Percentiles rank a stretch among this genome's conserved stretches.
Evolutionary conservation across 2,329 filamentous ascomycete species (phyloP).

Genomic region (Botryosphaeria dothidea): DNA sequence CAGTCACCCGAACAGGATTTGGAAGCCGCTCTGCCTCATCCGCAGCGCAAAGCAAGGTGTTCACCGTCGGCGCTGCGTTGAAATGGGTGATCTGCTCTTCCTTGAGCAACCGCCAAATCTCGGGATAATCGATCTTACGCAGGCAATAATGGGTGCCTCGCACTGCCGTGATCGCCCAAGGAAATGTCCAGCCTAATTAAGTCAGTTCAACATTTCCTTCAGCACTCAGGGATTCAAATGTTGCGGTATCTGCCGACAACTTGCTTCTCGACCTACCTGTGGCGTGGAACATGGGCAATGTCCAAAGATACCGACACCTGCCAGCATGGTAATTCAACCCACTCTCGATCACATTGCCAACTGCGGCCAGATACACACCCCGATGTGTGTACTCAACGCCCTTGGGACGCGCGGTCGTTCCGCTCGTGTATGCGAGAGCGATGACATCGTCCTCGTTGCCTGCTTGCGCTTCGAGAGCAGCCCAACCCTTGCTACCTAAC

Average conservation of each 20-base stretch:
- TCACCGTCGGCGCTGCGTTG: slow-evolving; percentile 94
- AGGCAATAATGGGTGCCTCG: slow-evolving; percentile 94
- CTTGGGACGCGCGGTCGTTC: slow-evolving; percentile 88
- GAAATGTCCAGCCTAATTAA: slow-evolving; percentile 71
- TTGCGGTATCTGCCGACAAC: too few relatives aligned
- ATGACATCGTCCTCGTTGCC: slow-evolving; percentile 77
- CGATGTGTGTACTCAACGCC: slow-evolving; percentile 91
- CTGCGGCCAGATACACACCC: slow-evolving; percentile 78
- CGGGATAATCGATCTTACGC: slow-evolving; percentile 89
- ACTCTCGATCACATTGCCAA: slow-evolving; percentile 87
- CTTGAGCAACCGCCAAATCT: slow-evolving; percentile 88
- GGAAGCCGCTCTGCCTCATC: slow-evolving; percentile 71
- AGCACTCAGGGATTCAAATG: too few relatives aligned
- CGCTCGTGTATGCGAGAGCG: slow-evolving; percentile 90
- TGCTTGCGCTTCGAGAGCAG: slow-evolving; percentile 68
- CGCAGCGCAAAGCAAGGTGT: slow-evolving; percentile 84
- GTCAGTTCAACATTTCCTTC: neutral
- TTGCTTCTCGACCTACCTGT: slow-evolving; percentile 50
- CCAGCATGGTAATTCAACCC: slow-evolving; percentile 72
- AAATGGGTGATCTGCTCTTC: slow-evolving; percentile 90
- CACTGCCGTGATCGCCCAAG: slow-evolving; percentile 90
- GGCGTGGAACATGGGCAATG: slow-evolving; percentile 80
- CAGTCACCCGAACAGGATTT: slow-evolving; percentile 78
- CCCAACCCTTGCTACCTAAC: slow-evolving; percentile 73
- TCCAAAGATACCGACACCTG: slow-evolving; percentile 85